Base-by-base conservation (phyloP, 768 basidiomycete species). In the Lentinula raphanica region DNA sequence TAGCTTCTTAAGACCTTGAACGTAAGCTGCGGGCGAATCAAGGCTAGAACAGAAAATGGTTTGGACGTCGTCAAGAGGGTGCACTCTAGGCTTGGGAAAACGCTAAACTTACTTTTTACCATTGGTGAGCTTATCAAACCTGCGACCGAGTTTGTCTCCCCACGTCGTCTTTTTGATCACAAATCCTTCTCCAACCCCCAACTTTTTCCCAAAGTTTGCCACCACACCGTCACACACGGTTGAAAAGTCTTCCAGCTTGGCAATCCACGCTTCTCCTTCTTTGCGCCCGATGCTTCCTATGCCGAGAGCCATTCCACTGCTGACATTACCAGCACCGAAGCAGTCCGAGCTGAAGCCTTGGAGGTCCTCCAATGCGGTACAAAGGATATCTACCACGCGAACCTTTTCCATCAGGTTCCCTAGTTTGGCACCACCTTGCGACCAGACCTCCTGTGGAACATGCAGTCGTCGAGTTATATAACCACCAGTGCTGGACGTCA, bases 391-490 rank as follows among this genome's bases (percentile, higher is more conserved):
- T 39, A 96, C 85, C 55, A 92, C 89, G 38, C 90, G 85, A 42
- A 94, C 84, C 72, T 97, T 95, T 65, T 94, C 92, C 50, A 85
- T 80, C 32, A 94, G 67, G 66, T 90, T 93, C 35, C 77, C 75
- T 49, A 97, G 79, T 69, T 94, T 94, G 29, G 88, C 90, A 40
- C 93, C 92, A 28, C 89, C 88, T 68, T 92, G 90, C 44, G 90
- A 89, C 94, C 94, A 96, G 23, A 94, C 88, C 66, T 92, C 90
- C 56, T 84, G 84, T 13, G 94, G 92, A 28, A 96, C 89, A 70
- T 94, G 93, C 63, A 96, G 71, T 46, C 88, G 82, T 46, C 86
- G 87, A 15, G 92, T 94, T 57, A 96, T 76, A 69, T 94, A 95
- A 31, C 91, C 92, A n/a, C 94, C 94, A 3, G 88, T 84, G 60